A percentile compares a stretch with the other conserved stretches of the same genome.
Evolutionary conservation across 1,284 basidiomycete species (phyloP).

Genomic region (Hymenochaete sp.): DNA sequence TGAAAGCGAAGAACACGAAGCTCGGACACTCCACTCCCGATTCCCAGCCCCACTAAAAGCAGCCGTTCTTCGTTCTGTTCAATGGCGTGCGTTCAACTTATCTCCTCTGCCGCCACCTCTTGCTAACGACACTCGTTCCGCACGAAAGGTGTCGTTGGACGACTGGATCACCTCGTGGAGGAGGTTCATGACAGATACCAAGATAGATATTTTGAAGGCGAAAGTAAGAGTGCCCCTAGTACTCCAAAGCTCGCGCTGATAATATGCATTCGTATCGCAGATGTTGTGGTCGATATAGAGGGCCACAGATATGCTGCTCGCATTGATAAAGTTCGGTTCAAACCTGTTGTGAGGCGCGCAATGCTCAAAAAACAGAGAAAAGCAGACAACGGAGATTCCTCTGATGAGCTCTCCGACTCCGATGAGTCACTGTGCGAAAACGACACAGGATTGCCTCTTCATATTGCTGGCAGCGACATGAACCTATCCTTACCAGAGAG

Average conservation of each 20-base stretch:
- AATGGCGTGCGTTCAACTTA: slow-evolving; percentile 75
- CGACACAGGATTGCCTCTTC: slow-evolving; percentile 27
- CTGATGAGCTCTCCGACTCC: slow-evolving; percentile 27
- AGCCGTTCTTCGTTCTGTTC: slow-evolving; percentile 83
- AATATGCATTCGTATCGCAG: slow-evolving; percentile 34
- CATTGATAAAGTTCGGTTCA: slow-evolving; percentile 66
- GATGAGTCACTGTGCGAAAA: slow-evolving; percentile 20
- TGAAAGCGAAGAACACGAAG: slow-evolving; percentile 85
- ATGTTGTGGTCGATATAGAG: slow-evolving; percentile 74
- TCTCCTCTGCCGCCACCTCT: slow-evolving; percentile 16
- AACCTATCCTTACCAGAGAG: slow-evolving; percentile 67
- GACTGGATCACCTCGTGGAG: slow-evolving; percentile 91
- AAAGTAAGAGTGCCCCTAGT: slow-evolving; percentile 52
- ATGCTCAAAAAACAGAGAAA: slow-evolving; percentile 31
- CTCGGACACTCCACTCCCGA: slow-evolving; percentile 76
- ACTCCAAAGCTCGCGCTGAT: slow-evolving; percentile 20
- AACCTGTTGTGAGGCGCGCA: slow-evolving; percentile 57
- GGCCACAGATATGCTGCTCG: slow-evolving; percentile 77
- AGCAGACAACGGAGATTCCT: slow-evolving; percentile 18
- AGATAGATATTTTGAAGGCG: slow-evolving; percentile 86
- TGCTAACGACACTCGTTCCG: slow-evolving; percentile 19
- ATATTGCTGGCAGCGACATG: slow-evolving; percentile 75
- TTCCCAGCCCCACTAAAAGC: slow-evolving; percentile 92
- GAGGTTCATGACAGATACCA: slow-evolving; percentile 92
- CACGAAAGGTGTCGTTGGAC: slow-evolving; percentile 86